Conservation (phyloP, 208 protist genomes). For the Trypanosomatidae sp. region DNA sequence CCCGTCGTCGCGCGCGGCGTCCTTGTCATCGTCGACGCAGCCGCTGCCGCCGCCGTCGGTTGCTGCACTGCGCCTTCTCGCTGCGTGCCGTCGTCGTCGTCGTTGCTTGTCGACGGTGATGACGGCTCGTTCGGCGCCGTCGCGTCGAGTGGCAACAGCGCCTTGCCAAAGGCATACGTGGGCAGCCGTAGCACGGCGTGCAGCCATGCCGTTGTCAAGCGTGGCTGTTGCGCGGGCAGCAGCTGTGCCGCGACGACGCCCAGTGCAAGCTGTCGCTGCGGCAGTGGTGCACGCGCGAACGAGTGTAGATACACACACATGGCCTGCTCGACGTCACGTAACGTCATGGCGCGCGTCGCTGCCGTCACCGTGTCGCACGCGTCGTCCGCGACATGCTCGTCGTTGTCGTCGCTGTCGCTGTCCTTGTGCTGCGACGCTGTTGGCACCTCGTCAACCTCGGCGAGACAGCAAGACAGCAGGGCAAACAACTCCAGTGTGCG, state of each 20-base stretch:
- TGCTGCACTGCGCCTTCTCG: background rate
- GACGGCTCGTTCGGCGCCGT: background rate
- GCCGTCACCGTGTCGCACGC: too few relatives aligned
- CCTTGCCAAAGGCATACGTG: conserved; percentile 8
- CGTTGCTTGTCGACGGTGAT: too few relatives aligned
- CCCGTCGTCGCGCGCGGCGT: too few relatives aligned
- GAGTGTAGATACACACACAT: too few relatives aligned
- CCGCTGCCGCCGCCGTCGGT: background rate
- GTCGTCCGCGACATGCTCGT: too few relatives aligned
- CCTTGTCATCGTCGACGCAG: background rate
- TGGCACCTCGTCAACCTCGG: too few relatives aligned
- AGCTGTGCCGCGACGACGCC: conserved; percentile 24
- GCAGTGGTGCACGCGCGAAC: too few relatives aligned
- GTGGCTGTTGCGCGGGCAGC: conserved; percentile 24
- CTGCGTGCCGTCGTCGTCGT: background rate
- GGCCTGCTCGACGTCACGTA: too few relatives aligned
- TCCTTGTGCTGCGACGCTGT: too few relatives aligned
- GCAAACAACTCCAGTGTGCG: conserved; percentile 6
- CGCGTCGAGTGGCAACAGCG: conserved; percentile 11
- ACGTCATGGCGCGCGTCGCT: too few relatives aligned
- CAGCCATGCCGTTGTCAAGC: conserved; percentile 20
- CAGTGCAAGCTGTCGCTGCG: conserved; percentile 31
- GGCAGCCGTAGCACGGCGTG: conserved; percentile 10
- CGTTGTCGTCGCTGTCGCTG: too few relatives aligned
- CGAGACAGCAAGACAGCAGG: conserved; percentile 1